Conservation (phyloP, 192 early-diverging fungal genomes). For the Funneliformis geosporum region DNA sequence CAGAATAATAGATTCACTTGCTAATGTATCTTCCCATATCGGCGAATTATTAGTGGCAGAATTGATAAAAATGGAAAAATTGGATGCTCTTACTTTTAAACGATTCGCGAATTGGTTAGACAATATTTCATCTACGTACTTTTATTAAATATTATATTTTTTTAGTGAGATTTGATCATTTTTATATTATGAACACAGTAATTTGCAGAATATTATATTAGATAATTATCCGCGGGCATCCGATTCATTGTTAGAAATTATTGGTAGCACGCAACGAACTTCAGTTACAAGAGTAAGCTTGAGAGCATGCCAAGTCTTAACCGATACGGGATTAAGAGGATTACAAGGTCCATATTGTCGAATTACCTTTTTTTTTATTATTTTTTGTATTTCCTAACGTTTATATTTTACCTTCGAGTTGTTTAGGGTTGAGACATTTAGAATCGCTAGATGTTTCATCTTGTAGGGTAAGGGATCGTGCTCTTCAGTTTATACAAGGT, state of each 20-base stretch:
- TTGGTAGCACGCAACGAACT: not conserved
- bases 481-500: not conserved
- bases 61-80: not conserved
- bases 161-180: not conserved
- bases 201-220: conserved; percentile 17
- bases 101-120: not conserved
- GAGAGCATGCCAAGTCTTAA: not conserved
- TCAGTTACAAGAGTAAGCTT: not conserved
- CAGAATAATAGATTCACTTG: not conserved
- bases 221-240: not conserved
- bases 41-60: not conserved
- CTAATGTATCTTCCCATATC: not conserved
- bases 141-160: not conserved
- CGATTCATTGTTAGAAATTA: not conserved
- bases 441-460: not conserved
- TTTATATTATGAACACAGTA: not conserved
- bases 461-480: not conserved
- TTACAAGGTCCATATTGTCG: not conserved
- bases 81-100: not conserved
- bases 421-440: not conserved
- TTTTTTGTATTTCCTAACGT: not conserved
- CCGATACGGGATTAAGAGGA: not conserved
- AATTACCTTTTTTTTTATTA: not conserved
- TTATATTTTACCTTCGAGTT: not conserved
- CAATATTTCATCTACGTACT: not conserved